Evolutionary conservation across 1,284 basidiomycete genomes (phyloP).

Genomic region (Entoloma clypeatum): DNA sequence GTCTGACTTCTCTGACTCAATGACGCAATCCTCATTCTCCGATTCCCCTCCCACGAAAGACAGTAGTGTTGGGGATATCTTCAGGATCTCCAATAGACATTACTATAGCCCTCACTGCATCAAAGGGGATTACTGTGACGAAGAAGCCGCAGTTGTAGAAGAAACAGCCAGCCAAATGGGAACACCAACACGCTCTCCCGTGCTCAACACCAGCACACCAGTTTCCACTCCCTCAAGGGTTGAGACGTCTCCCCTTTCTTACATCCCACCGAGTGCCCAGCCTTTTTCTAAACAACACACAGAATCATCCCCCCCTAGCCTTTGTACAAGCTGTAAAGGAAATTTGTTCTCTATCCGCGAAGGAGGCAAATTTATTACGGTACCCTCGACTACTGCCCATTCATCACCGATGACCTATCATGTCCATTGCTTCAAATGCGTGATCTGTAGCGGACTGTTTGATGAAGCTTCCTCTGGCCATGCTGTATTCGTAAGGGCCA

Average conservation of each 20-base stretch:
- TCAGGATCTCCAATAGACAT: constrained; percentile 18
- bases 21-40: constrained; percentile 49
- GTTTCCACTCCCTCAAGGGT: constrained; percentile 7
- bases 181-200: constrained; percentile 29
- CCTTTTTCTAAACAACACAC: constrained; percentile 5
- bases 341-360: constrained; percentile 54
- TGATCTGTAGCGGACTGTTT: constrained; percentile 59
- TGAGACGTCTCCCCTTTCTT: neutral
- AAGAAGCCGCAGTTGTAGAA: constrained; percentile 27
- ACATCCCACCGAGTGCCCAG: constrained; percentile 1
- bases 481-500: constrained; percentile 62
- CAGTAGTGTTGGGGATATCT: constrained; percentile 23
- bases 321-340: constrained; percentile 54
- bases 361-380: constrained; percentile 53
- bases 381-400: constrained; percentile 50
- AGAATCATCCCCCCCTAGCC: constrained; percentile 25
- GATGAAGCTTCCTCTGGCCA: constrained; percentile 57
- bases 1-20: constrained; percentile 58
- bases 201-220: constrained; percentile 13
- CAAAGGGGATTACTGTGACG: constrained; percentile 25
- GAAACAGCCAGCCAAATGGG: constrained; percentile 30
- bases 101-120: constrained; percentile 21
- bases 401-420: constrained; percentile 59
- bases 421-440: constrained; percentile 68
- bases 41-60: constrained; percentile 48